Evolutionary conservation across 2,329 filamentous ascomycete genomes (phyloP).

Genomic region (Colletotrichum tropicale): DNA sequence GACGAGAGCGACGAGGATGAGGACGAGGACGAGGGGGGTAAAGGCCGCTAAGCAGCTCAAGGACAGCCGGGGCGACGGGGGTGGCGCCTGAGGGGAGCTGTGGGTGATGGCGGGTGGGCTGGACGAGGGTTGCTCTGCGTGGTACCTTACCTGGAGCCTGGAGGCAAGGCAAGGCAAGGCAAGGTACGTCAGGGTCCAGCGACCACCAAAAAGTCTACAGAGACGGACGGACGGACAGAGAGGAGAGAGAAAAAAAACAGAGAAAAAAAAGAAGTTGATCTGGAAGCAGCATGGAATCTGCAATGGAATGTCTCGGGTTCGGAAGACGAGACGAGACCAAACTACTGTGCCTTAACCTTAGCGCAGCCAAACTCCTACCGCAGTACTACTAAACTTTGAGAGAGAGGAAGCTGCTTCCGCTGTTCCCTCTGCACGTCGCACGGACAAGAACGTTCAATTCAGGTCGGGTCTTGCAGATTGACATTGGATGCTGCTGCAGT

Average conservation of each 20-base stretch:
- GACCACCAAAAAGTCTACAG: background rate
- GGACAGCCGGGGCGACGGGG: background rate
- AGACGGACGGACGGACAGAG: background rate
- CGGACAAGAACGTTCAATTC: background rate
- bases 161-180: background rate
- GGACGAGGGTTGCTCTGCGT: background rate
- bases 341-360: background rate
- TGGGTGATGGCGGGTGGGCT: background rate
- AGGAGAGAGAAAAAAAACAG: background rate
- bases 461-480: background rate
- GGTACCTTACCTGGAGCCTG: background rate
- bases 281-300: slow-evolving; percentile 5
- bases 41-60: background rate
- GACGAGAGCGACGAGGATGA: background rate
- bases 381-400: background rate
- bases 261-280: slow-evolving; percentile 6
- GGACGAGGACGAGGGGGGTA: background rate
- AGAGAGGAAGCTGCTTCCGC: background rate
- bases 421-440: background rate
- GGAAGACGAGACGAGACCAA: slow-evolving; percentile 2
- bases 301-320: slow-evolving; percentile 13
- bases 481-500: background rate
- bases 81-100: background rate
- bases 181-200: background rate
- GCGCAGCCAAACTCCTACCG: background rate